Evolutionary conservation across 2,329 filamentous ascomycete species (phyloP).

Genomic region (Venturia pyrina): DNA sequence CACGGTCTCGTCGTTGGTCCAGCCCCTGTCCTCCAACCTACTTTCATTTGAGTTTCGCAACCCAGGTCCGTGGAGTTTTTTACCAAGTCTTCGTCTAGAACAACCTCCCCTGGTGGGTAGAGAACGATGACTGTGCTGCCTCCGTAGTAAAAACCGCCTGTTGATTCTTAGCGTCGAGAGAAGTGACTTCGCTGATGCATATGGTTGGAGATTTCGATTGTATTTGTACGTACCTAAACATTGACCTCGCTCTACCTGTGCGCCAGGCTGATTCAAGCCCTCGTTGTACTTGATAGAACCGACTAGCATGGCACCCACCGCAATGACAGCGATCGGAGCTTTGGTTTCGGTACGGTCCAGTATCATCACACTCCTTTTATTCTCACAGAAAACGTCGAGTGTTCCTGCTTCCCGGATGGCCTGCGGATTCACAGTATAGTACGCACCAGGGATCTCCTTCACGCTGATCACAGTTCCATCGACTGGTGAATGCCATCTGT

Average conservation of each 20-base stretch:
- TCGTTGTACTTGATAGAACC: slow-evolving; percentile 32
- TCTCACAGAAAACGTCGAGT: slow-evolving; percentile 35
- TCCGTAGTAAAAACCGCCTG: slow-evolving; percentile 28
- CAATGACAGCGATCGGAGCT: slow-evolving; percentile 26
- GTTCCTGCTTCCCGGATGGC: slow-evolving; percentile 31
- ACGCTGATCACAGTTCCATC: slow-evolving; percentile 24
- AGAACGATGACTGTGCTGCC: slow-evolving; percentile 34
- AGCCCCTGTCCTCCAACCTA: slow-evolving; percentile 24
- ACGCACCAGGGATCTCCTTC: slow-evolving; percentile 29
- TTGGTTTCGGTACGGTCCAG: slow-evolving; percentile 22
- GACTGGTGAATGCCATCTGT: slow-evolving; percentile 30
- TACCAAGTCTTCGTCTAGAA: slow-evolving; percentile 30
- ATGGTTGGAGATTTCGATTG: neutral
- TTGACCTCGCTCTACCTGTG: slow-evolving; percentile 27
- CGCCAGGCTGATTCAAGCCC: slow-evolving; percentile 23
- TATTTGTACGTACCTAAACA: slow-evolving; percentile 24
- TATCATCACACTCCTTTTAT: slow-evolving; percentile 31
- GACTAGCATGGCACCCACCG: slow-evolving; percentile 36
- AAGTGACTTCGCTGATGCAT: neutral
- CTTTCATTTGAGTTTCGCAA: slow-evolving; percentile 31
- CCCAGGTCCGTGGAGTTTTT: slow-evolving; percentile 25
- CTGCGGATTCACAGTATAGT: slow-evolving; percentile 35
- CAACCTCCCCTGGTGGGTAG: slow-evolving; percentile 26
- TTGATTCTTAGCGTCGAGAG: neutral
- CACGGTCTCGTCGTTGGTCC: neutral